Base-by-base conservation (phyloP, 352 stramenopile genomes). In the Globisporangium okanoganense region DNA sequence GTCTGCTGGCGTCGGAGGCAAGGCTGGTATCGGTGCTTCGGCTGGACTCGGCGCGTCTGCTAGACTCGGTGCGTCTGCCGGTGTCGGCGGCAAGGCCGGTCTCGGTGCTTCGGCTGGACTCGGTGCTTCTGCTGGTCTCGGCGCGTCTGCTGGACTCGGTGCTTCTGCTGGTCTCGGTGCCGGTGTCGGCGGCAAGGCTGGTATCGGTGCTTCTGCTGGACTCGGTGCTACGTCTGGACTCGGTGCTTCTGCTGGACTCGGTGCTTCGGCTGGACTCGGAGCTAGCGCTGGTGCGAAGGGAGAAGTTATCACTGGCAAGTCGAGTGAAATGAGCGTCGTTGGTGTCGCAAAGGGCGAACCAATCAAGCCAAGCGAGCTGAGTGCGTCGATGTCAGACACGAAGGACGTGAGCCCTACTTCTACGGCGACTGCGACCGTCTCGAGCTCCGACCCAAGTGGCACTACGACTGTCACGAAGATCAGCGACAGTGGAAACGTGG, bases 401-500 rank as follows among this genome's bases (percentile, higher is more conserved):
- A 29, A 33, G 22, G 27, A 16, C 14, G 8, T 10, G 25, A 12
- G 9, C 2, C 8, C 45, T n/a, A 4, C 45, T 20, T 1, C 18
- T 4, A 22, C 29, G 8, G 22, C 8, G 12, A 51, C 22, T 10
- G 45, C 45, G 10, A 35, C 22, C 3, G 45, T 51, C 8, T 33
- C 45, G 3, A 51, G 12, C 45, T 51, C 45, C 1, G 45, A 51
- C 22, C 14, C 45, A 33, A 51, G 22, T 18, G 45, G 45, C 16
- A 51, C 45, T 12, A 51, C 45, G 12, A 51, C 22, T 33, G 45
- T 52, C 24, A 35, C 45, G 24, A 52, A 52, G 45, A 52, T 22
- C 24, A 52, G 45, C 35, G 45, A 12, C 24, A 52, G 45, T 52
- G 45, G 45, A 29, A 52, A 52, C 45, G 45, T 52, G 13, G 45